A percentile compares a stretch with the other conserved stretches of the same genome.
These are phyloP conservation scores for Penicillium silybi DNA, from an alignment of 495 filamentous ascomycete species.

Conservation along the genomic window DNA sequence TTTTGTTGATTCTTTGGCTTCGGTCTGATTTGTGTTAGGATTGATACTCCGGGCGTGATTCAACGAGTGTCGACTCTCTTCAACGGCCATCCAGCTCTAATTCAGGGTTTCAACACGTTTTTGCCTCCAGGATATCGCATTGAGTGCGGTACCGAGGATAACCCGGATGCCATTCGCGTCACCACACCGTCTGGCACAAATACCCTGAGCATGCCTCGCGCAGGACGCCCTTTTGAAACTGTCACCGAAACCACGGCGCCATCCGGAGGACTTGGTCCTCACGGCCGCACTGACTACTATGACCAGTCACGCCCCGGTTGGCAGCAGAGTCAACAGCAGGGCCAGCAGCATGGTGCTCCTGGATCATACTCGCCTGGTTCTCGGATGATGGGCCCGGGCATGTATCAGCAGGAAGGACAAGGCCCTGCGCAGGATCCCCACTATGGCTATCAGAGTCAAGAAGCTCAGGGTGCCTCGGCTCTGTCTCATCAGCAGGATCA, in stretches of 20 bases:
- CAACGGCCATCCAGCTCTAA: slow-evolving; percentile 91
- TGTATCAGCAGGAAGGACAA: slow-evolving; percentile 39
- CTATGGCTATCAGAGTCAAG: slow-evolving; percentile 45
- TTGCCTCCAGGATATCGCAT: slow-evolving; percentile 96
- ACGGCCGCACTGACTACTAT: slow-evolving; percentile 42
- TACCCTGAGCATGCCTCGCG: slow-evolving; percentile 53
- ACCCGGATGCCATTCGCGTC: slow-evolving; percentile 92
- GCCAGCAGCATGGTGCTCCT: slow-evolving; percentile 33
- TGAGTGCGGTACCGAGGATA: slow-evolving; percentile 86
- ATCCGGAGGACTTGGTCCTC: slow-evolving; percentile 28
- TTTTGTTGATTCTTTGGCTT: background rate
- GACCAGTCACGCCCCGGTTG: slow-evolving; percentile 47
- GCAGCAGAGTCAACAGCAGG: slow-evolving; percentile 48
- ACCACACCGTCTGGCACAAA: slow-evolving; percentile 91
- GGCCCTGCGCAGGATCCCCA: slow-evolving; percentile 40
- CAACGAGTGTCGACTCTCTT: slow-evolving; percentile 96
- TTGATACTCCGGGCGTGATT: slow-evolving; percentile 97
- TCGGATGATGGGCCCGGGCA: slow-evolving; percentile 36
- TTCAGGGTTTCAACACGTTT: slow-evolving; percentile 99
- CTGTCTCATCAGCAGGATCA: slow-evolving; percentile 74
- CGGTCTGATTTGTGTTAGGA: slow-evolving; percentile 46
- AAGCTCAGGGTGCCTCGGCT: slow-evolving; percentile 47
- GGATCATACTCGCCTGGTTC: slow-evolving; percentile 45
- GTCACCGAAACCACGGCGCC: slow-evolving; percentile 30
- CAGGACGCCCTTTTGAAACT: slow-evolving; percentile 46